Evolutionary conservation across 2,329 filamentous ascomycete species (phyloP), one percentile per base, ranked within the genome.

Genomic region (Neonectria punicea): DNA sequence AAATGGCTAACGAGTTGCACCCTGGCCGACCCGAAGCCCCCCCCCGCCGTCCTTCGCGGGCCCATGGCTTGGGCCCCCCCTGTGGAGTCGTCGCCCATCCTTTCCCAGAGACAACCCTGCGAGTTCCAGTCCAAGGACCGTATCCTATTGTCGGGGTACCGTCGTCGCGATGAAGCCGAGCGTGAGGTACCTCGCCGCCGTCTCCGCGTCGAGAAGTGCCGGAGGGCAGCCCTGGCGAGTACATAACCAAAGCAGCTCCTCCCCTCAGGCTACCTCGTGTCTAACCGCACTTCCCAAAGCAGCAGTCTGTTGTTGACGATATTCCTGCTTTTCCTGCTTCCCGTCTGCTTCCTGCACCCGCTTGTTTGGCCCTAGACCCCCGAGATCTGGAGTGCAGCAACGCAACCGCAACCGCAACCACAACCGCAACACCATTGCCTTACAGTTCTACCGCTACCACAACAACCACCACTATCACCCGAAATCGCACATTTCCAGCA

Each of bases 161-260:
- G 72, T 28, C 61, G 61, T 70, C 44, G 32, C 66, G 44, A 49
- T 61, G 18, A 49, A 62, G 39, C 60, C 53, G 51, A 54, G 57
- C 44, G 60, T 34, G 49, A 71, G 50, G 71, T 69, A 70, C 63
- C 67, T 66, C 54, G 57, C 50, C 60, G 49, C 54, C 55, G 55
- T 61, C 63, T 66, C 63, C 65, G 65, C 70, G 70, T 58, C 61
- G 34, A 63, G 68, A 69, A 69, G 63, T 74, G 66, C 65, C 65
- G 69, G 63, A 58, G 63, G 64, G 46, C 59, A 67, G 69, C 68
- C 63, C 65, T 56, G 61, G 64, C 64, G 67, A 74, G 68, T 76
- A 76, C 73, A 75, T 75, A 76, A 74, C 68, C 66, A 65, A 70
- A 70, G 63, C 61, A 64, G 70, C 56, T 72, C 71, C 73, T 76